A percentile compares a stretch with the other conserved stretches of the same genome.
Evolutionary conservation across 768 basidiomycete genomes (phyloP).

Genomic region (Rhodotorula paludigena): DNA sequence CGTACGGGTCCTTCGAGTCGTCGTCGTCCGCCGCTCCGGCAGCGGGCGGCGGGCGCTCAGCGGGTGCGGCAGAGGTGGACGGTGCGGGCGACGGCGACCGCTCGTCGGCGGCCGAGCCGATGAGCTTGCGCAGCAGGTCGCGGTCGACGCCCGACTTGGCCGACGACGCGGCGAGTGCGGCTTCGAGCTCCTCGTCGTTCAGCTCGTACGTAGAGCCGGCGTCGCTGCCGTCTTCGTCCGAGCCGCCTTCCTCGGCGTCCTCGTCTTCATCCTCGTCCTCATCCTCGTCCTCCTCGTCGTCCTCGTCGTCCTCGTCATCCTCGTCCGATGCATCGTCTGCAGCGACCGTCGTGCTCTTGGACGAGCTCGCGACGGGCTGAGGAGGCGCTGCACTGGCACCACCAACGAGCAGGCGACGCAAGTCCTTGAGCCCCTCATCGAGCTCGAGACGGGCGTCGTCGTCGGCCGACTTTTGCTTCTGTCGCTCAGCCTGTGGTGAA

Average conservation of each 20-base stretch:
- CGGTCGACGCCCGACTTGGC: conserved; percentile 42
- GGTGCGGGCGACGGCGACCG: conserved; percentile 15
- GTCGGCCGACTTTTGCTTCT: conserved; percentile 78
- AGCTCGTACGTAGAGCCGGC: conserved; percentile 34
- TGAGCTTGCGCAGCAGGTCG: conserved; percentile 42
- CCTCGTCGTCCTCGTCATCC: conserved; percentile 43
- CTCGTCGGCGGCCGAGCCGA: conserved; percentile 36
- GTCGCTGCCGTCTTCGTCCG: conserved; percentile 4
- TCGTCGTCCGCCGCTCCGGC: conserved; percentile 11
- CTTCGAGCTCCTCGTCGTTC: conserved; percentile 36
- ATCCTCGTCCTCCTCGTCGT: conserved; percentile 40
- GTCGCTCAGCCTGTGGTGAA: conserved; percentile 64
- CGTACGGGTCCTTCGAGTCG: conserved; percentile 62
- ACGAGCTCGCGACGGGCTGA: not conserved
- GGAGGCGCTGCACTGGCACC: conserved; percentile 13
- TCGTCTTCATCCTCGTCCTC: conserved; percentile 18
- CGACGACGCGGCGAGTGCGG: conserved; percentile 28
- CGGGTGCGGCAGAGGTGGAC: not conserved
- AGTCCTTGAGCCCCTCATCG: conserved; percentile 76
- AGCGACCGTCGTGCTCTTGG: conserved; percentile 37
- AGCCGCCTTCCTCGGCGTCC: not conserved
- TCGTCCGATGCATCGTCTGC: conserved; percentile 7
- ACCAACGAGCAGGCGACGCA: conserved; percentile 62
- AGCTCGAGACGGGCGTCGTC: conserved; percentile 80
- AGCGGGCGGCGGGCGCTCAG: conserved; percentile 8